Conservation (phyloP, 257 asterid species). For the Nicotiana noctiflora region DNA sequence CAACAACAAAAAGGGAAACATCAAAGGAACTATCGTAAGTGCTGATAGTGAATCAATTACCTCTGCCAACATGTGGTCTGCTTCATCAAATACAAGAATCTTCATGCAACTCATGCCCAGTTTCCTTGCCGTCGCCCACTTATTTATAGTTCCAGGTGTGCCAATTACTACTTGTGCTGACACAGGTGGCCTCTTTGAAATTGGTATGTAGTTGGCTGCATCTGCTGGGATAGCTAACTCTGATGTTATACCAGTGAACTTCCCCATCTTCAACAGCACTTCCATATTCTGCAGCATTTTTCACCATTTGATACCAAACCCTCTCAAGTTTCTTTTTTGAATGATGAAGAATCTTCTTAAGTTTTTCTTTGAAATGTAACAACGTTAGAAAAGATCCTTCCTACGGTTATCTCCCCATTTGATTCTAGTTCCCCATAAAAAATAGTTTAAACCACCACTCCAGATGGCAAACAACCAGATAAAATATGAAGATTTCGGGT, state of each 20-base stretch:
- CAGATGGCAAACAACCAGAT: background rate
- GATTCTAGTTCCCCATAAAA: background rate
- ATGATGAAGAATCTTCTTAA: too few relatives aligned
- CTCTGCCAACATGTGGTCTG: slow-evolving; percentile 95
- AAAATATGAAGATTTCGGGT: background rate
- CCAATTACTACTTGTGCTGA: slow-evolving; percentile 83
- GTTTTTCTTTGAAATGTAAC: too few relatives aligned
- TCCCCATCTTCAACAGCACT: slow-evolving; percentile 89
- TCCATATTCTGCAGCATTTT: slow-evolving; percentile 65
- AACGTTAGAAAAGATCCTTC: background rate
- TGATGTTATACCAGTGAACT: slow-evolving; percentile 69
- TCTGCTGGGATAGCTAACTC: slow-evolving; percentile 72
- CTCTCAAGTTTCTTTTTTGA: too few relatives aligned
- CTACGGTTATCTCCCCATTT: background rate
- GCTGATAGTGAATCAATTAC: slow-evolving; percentile 20
- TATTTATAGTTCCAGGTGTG: slow-evolving; percentile 86
- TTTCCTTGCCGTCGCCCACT: slow-evolving; percentile 57
- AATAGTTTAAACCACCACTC: background rate
- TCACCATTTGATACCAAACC: background rate
- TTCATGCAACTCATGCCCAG: slow-evolving; percentile 70
- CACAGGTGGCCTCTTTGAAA: slow-evolving; percentile 50
- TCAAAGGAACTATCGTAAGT: background rate
- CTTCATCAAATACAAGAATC: slow-evolving; percentile 94
- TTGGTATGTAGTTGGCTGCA: slow-evolving; percentile 38
- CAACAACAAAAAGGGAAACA: background rate